Base-by-base conservation (phyloP, 169 alveolate genomes). In the Plasmodium fragile region DNA sequence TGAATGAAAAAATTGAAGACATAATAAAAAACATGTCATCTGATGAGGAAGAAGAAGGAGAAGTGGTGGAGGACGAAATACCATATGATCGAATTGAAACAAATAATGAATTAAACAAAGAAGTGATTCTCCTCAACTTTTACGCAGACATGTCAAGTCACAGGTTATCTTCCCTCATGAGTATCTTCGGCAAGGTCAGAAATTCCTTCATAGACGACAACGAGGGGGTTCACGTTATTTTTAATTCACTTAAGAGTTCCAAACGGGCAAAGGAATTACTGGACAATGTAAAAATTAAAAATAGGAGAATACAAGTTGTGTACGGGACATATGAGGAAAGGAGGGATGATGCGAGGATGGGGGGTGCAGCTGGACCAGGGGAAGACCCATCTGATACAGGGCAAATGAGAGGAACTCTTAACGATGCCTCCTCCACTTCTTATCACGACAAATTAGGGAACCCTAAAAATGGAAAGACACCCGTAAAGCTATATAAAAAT, bases 1-100 rank as follows among this genome's bases (percentile, higher is more conserved):
- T 85, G 5, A 85, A 53, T 8, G 84, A 85, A 75, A 39, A 43
- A 52, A 85, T 85, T 18, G 85, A 85, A 28, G 18, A 5, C 1
- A 25, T 85, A 0, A 8, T 85, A 32, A 85, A 85, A 11, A 77
- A 85, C 28, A 36, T 85, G 22, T 72, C 93, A 2, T 85, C 93
- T 0, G 93, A 85, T 53, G 93, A 85, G 41, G 93, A 85, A 43
- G 93, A 85, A 75, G 93, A 85, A 75, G 93, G 93, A 34, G 93
- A 85, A 75, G 93, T 85, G 7, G 85, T 85, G 32, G 93, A 85
- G 53, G 93, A 85, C 65, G 93, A 85, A 85, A 85, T 85, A 13
- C 93, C 93, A 0, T 85, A 85, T 69, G 93, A 85, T 73, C 82
- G 93, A 28, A 83, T 85, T n/a, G 69, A 85, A 36, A 83, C 77